Conservation (phyloP, 805 yeast species). For the Jamesozyma spencerorum region DNA sequence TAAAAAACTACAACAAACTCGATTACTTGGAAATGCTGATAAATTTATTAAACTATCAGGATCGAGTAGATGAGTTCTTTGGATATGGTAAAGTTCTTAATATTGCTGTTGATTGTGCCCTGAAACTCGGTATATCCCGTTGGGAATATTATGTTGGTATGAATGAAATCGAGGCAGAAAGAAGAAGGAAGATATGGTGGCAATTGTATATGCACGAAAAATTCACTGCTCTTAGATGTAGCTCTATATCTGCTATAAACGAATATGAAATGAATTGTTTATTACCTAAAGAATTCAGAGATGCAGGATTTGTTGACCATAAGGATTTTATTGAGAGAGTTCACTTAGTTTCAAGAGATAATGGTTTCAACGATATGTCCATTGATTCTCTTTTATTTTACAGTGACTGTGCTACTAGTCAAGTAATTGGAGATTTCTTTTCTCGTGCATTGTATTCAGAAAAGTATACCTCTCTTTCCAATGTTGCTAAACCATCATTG, state of each 20-base stretch:
- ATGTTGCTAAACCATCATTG: slow-evolving; percentile 16
- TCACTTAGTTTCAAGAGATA: slow-evolving; percentile 2
- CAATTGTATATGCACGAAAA: slow-evolving; percentile 21
- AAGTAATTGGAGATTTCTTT: slow-evolving; percentile 15
- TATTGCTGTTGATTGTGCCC: slow-evolving; percentile 19
- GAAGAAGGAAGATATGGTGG: slow-evolving; percentile 27
- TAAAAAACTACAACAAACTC: slow-evolving; percentile 8
- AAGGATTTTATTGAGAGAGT: slow-evolving; percentile 13
- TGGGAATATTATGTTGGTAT: slow-evolving; percentile 30
- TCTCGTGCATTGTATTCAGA: slow-evolving; percentile 17
- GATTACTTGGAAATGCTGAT: slow-evolving; percentile 23
- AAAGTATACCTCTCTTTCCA: slow-evolving; percentile 21
- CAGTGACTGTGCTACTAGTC: slow-evolving; percentile 14
- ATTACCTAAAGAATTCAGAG: slow-evolving; percentile 19
- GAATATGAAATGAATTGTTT: slow-evolving; percentile 20
- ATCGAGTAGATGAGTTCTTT: slow-evolving; percentile 22
- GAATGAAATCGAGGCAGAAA: slow-evolving; percentile 23
- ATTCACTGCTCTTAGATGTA: slow-evolving; percentile 6
- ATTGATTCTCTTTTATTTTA: slow-evolving; percentile 10
- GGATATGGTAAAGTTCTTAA: slow-evolving; percentile 21
- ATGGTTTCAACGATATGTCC: slow-evolving; percentile 10
- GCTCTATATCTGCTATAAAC: slow-evolving; percentile 16
- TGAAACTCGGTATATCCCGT: slow-evolving; percentile 21
- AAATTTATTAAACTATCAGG: slow-evolving; percentile 19
- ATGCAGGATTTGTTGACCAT: slow-evolving; percentile 18